These are phyloP conservation scores for Penicillium ucsense DNA, from an alignment of 495 filamentous ascomycete genomes.

Conservation along the genomic window DNA sequence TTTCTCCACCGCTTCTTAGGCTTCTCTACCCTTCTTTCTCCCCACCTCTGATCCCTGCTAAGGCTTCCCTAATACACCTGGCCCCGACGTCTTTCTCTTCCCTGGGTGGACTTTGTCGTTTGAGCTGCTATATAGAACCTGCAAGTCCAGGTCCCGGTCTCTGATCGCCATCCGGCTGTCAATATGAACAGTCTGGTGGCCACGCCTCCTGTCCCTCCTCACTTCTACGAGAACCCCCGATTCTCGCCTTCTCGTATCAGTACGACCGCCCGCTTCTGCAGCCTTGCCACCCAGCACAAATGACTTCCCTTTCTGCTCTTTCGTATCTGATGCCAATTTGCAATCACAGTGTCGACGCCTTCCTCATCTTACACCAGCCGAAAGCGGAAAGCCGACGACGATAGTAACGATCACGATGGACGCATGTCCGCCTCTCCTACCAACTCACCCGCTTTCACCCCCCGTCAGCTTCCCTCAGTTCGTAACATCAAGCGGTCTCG, in stretches of 20 bases:
- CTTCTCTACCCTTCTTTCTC: constrained; percentile 30
- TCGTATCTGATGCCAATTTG: constrained; percentile 10
- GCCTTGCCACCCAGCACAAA: background rate
- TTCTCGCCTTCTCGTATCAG: constrained; percentile 62
- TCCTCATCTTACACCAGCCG: constrained; percentile 43
- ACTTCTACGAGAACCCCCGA: constrained; percentile 63
- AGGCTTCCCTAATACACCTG: constrained; percentile 23
- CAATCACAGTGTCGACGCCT: constrained; percentile 43
- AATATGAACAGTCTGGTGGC: constrained; percentile 56
- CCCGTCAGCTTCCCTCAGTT: constrained; percentile 52
- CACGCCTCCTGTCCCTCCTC: constrained; percentile 62
- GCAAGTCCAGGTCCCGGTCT: constrained; percentile 1
- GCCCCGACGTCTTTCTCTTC: constrained; percentile 8
- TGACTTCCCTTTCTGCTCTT: background rate
- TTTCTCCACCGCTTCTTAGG: constrained; percentile 34
- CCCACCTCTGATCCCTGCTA: constrained; percentile 26
- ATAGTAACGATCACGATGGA: constrained; percentile 54
- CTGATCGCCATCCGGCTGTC: constrained; percentile 29
- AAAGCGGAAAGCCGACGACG: constrained; percentile 87
- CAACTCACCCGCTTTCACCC: constrained; percentile 62
- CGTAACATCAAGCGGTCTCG: constrained; percentile 55
- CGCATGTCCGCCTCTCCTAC: constrained; percentile 82
- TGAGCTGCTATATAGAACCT: background rate
- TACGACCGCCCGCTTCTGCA: constrained; percentile 29
- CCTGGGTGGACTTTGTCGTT: constrained; percentile 8